Conservation (phyloP, 2,329 filamentous ascomycete species). For the Pseudogymnoascus sp. region DNA sequence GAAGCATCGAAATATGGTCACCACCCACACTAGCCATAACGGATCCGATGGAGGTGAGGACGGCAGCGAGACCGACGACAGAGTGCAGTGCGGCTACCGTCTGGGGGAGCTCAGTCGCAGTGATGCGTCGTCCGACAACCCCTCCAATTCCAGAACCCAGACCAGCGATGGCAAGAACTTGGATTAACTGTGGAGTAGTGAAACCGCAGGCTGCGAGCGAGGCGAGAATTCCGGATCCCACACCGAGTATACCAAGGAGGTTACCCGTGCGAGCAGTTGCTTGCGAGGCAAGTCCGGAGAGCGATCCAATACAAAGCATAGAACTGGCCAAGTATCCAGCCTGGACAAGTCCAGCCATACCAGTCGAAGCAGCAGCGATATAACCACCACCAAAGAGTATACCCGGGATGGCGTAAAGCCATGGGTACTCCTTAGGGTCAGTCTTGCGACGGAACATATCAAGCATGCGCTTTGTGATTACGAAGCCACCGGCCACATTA, state of each 20-base stretch:
- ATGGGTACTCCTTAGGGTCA: conserved; percentile 81
- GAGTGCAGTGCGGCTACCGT: conserved; percentile 85
- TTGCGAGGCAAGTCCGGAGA: conserved; percentile 76
- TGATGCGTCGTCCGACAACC: conserved; percentile 77
- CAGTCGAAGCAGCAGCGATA: conserved; percentile 69
- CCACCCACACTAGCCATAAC: conserved; percentile 67
- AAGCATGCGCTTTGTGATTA: conserved; percentile 88
- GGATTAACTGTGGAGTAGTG: conserved; percentile 66
- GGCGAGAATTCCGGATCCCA: conserved; percentile 73
- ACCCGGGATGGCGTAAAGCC: conserved; percentile 74
- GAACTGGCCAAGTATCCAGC: conserved; percentile 82
- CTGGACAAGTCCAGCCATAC: conserved; percentile 75
- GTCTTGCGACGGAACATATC: conserved; percentile 82
- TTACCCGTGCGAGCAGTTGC: conserved; percentile 78
- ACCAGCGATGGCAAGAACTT: conserved; percentile 70
- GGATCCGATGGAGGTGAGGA: conserved; percentile 80
- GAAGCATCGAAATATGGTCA: conserved; percentile 56
- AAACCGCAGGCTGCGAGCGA: conserved; percentile 78
- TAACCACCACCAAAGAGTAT: conserved; percentile 74
- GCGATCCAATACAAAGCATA: conserved; percentile 71
- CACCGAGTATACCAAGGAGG: conserved; percentile 77
- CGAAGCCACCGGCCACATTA: conserved; percentile 81
- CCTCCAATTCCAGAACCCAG: conserved; percentile 52
- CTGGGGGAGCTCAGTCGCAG: conserved; percentile 79
- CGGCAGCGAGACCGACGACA: conserved; percentile 80